Evolutionary conservation across 2,329 filamentous ascomycete genomes (phyloP), one percentile per base, ranked within the genome.

Genomic region (Claviceps spartinae): DNA sequence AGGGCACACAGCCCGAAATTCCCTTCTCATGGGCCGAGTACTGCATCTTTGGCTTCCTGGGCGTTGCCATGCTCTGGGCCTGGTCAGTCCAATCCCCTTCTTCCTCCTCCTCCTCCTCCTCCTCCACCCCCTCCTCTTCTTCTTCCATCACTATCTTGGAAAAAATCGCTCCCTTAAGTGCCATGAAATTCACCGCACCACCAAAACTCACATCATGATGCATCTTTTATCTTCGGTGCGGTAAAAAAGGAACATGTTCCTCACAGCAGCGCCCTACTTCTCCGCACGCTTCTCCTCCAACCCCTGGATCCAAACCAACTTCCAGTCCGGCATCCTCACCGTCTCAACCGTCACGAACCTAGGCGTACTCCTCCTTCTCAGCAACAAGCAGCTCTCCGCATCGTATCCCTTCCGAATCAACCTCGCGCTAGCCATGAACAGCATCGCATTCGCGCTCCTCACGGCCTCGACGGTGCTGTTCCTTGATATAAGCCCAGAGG

Each of bases 11-110:
- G 41, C 61, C 70, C 16, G 69, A 72, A 38, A 61, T 69, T 37
- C 73, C 74, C 18, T 95, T 95, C 70, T 95, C 88, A 56, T 89
- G 86, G 82, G 63, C 87, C 38, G 87, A 94, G 65, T 98, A 97
- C 69, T 72, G 70, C 60, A 83, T 95, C 63, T 97, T 97, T 67
- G 73, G 85, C 52, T 71, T 95, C 49, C 73, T 97, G 26, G 93
- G 93, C 49, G 76, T 95, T 52, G 87, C 90, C 50, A 97, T 97
- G 93, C 76, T 97, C 45, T 97, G 91, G 91, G 89, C 91, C 52
- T 97, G 91, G 91, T 94, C 78, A 59, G 79, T 36, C 52, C 8
- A 46, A n/a, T 37, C 37, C 20, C 30, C 14, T 16, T 16, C n/a
- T 4, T 22, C 22, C 2, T 22, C 22, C 4, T 22, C 22, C 22